These are phyloP conservation scores for Lactarius indigo DNA, from an alignment of 768 basidiomycete genomes.

Conservation along the genomic window DNA sequence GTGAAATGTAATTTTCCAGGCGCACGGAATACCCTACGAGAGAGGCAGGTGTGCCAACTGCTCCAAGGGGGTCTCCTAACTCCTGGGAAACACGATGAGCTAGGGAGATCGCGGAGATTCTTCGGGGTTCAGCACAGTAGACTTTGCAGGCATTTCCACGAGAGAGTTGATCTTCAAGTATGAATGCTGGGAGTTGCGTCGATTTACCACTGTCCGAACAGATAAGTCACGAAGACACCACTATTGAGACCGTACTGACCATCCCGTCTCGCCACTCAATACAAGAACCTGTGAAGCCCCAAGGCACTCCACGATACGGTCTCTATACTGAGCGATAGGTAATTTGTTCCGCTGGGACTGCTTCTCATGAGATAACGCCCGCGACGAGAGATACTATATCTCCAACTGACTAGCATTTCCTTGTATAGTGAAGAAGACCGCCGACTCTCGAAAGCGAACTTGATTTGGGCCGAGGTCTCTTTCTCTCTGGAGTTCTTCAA, in stretches of 20 bases:
- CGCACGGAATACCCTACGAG: conserved; percentile 94
- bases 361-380: conserved; percentile 6
- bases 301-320: conserved; percentile 65
- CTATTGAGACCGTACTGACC: conserved; percentile 38
- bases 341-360: conserved; percentile 72
- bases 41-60: conserved; percentile 71
- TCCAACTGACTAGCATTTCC: conserved; percentile 74
- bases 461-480: conserved; percentile 46
- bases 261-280: conserved; percentile 79
- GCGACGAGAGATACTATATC: background rate
- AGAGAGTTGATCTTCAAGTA: conserved; percentile 84
- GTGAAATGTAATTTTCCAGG: conserved; percentile 80
- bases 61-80: conserved; percentile 78
- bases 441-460: conserved; percentile 56
- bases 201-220: conserved; percentile 75
- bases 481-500: conserved; percentile 9
- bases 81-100: conserved; percentile 94
- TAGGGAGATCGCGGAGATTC: conserved; percentile 94
- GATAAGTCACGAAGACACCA: background rate
- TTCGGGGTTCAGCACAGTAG: conserved; percentile 91
- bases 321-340: conserved; percentile 82
- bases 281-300: conserved; percentile 81
- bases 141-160: conserved; percentile 84
- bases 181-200: conserved; percentile 91
- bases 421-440: conserved; percentile 67